Evolutionary conservation across 768 basidiomycete species (phyloP).

Genomic region (Filobasidium floriforme): DNA sequence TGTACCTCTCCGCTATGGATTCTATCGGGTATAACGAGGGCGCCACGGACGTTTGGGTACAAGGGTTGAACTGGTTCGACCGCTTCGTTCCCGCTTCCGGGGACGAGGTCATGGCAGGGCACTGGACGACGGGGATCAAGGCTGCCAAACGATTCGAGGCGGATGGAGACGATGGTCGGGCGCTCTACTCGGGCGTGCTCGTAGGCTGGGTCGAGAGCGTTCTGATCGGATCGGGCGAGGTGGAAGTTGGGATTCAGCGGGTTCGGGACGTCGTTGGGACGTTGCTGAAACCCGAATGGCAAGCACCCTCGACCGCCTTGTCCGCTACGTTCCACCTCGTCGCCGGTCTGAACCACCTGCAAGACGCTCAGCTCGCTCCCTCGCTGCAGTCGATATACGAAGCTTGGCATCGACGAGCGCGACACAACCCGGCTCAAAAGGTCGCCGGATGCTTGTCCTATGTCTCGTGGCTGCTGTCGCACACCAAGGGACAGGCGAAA

Average conservation of each 20-base stretch:
- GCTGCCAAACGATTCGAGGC: neutral
- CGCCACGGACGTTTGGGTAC: neutral
- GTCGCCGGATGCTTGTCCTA: conserved; percentile 27
- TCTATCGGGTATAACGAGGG: neutral
- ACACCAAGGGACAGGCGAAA: conserved; percentile 22
- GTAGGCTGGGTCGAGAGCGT: conserved; percentile 4
- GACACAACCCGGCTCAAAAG: conserved; percentile 19
- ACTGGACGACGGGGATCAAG: neutral
- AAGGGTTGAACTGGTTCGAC: conserved; percentile 16
- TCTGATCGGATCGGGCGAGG: neutral
- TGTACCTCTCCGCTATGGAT: conserved; percentile 9
- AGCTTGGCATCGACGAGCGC: conserved; percentile 25
- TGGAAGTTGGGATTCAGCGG: neutral
- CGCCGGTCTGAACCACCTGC: neutral
- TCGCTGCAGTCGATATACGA: conserved; percentile 25
- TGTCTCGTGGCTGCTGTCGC: conserved; percentile 24
- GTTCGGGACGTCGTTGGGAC: neutral
- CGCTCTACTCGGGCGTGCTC: conserved; percentile 5
- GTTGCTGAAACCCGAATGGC: neutral
- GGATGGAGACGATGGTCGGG: neutral
- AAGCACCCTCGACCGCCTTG: conserved; percentile 14
- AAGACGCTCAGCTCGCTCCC: conserved; percentile 15
- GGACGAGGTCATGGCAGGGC: neutral
- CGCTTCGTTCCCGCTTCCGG: too few species aligned
- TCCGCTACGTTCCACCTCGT: conserved; percentile 23